Percentiles rank a stretch among this genome's conserved stretches.
Conservation (phyloP, 75 land plant species). For the Pinus tabuliformis region DNA sequence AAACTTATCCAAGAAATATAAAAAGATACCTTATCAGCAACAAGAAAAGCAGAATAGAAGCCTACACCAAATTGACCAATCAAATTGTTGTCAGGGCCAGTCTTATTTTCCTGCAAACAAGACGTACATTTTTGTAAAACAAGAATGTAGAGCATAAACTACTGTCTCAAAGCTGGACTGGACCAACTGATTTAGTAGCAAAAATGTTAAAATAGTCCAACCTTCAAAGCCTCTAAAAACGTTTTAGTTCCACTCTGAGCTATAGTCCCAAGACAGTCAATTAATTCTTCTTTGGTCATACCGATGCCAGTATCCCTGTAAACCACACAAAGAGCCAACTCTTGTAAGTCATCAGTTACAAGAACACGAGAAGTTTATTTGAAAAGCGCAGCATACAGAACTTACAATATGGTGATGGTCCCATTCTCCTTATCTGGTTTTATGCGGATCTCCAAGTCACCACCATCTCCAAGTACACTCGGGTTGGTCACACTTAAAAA, state of each 20-base stretch:
- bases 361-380: neutral
- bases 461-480: slow-evolving; percentile 33
- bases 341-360: neutral
- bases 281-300: slow-evolving; percentile 65
- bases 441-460: slow-evolving; percentile 68
- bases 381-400: neutral
- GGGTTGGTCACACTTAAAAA: slow-evolving; percentile 77
- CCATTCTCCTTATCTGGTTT: slow-evolving; percentile 61
- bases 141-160: neutral
- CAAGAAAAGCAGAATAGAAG: slow-evolving; percentile 95
- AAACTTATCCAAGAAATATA: neutral
- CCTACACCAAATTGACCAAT: slow-evolving; percentile 87
- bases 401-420: slow-evolving; percentile 62
- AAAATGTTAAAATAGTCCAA: slow-evolving; percentile 2
- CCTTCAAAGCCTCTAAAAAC: slow-evolving; percentile 68
- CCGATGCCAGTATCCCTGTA: slow-evolving; percentile 76
- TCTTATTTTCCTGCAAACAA: slow-evolving; percentile 52
- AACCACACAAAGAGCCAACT: neutral
- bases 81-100: slow-evolving; percentile 53
- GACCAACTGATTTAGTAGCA: neutral
- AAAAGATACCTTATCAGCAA: slow-evolving; percentile 79
- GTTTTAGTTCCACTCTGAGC: slow-evolving; percentile 82
- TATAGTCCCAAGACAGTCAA: slow-evolving; percentile 72
- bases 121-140: neutral
- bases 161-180: neutral